Conservation (phyloP, 2,329 filamentous ascomycete species). For the Hypoxylon sp. region DNA sequence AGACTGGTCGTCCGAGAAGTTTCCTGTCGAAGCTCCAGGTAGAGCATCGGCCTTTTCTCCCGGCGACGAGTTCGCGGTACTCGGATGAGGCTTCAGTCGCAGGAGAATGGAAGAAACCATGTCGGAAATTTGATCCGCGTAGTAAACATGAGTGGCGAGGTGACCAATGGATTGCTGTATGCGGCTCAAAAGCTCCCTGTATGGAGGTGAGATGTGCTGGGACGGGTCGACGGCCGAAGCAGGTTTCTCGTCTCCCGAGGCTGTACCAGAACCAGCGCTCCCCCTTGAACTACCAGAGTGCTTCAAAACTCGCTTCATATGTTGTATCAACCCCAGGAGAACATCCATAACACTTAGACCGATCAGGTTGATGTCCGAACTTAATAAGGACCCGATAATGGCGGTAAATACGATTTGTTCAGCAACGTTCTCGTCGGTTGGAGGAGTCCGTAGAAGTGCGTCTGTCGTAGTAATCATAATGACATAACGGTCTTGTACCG, state of each 20-base stretch:
- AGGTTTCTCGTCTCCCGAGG: constrained; percentile 52
- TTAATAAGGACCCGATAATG: constrained; percentile 85
- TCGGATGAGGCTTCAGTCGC: constrained; percentile 78
- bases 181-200: constrained; percentile 75
- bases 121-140: constrained; percentile 94
- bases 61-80: constrained; percentile 60
- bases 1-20: constrained; percentile 62
- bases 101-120: constrained; percentile 88
- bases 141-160: constrained; percentile 95
- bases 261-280: constrained; percentile 34
- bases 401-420: constrained; percentile 82
- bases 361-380: constrained; percentile 92
- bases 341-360: constrained; percentile 97
- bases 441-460: constrained; percentile 75
- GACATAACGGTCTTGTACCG: constrained; percentile 93
- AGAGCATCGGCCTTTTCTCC: constrained; percentile 64
- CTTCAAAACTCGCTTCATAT: constrained; percentile 83
- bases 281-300: constrained; percentile 62
- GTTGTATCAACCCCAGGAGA: constrained; percentile 85
- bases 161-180: constrained; percentile 90
- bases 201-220: constrained; percentile 64
- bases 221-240: constrained; percentile 53
- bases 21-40: constrained; percentile 56
- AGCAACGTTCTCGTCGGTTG: constrained; percentile 78
- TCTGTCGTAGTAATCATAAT: constrained; percentile 89